Percentiles rank a stretch among this genome's conserved stretches.
Conservation (phyloP, 768 basidiomycete genomes). For the Neoboletus brunneissimus region DNA sequence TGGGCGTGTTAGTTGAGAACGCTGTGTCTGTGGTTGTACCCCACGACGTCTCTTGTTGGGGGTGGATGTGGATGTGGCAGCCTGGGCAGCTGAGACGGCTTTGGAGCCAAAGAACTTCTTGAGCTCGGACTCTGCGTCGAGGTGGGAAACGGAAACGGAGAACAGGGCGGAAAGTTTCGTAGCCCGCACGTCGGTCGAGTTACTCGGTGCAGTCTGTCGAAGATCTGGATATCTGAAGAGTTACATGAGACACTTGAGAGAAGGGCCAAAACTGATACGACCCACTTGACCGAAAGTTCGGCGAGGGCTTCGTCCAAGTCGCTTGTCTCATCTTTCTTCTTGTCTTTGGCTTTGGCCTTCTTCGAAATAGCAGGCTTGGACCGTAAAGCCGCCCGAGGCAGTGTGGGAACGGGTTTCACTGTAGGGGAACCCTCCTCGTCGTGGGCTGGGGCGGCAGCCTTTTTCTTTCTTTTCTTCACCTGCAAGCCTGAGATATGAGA, state of each 20-base stretch:
- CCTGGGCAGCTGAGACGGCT: constrained; percentile 69
- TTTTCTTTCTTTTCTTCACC: constrained; percentile 44
- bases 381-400: constrained; percentile 15
- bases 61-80: constrained; percentile 33
- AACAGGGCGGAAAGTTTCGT: constrained; percentile 54
- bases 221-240: constrained; percentile 50
- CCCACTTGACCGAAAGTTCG: constrained; percentile 77
- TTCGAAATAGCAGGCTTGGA: constrained; percentile 52
- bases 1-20: constrained; percentile 77
- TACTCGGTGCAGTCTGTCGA: constrained; percentile 33
- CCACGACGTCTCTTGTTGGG: constrained; percentile 39
- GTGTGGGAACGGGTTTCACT: constrained; percentile 5
- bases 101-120: constrained; percentile 91
- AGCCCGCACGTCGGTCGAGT: constrained; percentile 27
- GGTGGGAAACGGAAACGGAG: constrained; percentile 72
- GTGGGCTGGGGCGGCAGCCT: constrained; percentile 1
- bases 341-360: constrained; percentile 63
- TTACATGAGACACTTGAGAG: background rate
- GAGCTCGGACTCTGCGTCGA: constrained; percentile 89
- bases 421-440: constrained; percentile 1
- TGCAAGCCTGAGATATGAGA: constrained; percentile 14
- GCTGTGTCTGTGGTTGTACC: constrained; percentile 35
- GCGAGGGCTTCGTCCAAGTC: constrained; percentile 84
- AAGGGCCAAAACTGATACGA: background rate
- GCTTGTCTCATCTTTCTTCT: constrained; percentile 59